Conservation (phyloP, 768 basidiomycete genomes). For the Panaeolus papilionaceus region DNA sequence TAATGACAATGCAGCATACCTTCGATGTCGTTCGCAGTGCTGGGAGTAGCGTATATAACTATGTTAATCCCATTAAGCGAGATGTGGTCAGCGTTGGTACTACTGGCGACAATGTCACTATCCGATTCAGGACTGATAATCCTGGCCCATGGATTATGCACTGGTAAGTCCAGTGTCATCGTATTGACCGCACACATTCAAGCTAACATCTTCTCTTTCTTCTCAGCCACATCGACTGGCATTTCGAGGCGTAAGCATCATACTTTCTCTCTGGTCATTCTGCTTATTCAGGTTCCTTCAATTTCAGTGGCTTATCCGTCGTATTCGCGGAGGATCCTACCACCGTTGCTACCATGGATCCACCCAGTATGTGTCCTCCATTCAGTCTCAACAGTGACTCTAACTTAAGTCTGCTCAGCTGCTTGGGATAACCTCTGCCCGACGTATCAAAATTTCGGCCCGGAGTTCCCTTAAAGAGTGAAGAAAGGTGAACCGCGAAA, state of each 20-base stretch:
- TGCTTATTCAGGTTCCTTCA: too few relatives aligned
- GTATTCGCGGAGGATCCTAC: slow-evolving; percentile 13
- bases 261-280: not conserved
- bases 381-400: too few relatives aligned
- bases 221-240: slow-evolving; percentile 23
- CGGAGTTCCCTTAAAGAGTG: not conserved
- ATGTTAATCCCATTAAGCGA: slow-evolving; percentile 28
- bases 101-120: slow-evolving; percentile 41
- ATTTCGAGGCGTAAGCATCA: slow-evolving; percentile 5
- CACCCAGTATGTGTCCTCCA: not conserved
- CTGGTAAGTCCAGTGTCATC: slow-evolving; percentile 40
- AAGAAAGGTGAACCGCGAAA: not conserved
- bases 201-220: too few relatives aligned
- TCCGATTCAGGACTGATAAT: slow-evolving; percentile 55
- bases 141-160: slow-evolving; percentile 55
- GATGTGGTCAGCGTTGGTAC: slow-evolving; percentile 41
- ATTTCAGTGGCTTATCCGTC: not conserved
- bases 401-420: not conserved
- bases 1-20: not conserved
- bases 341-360: not conserved
- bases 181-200: slow-evolving; percentile 42
- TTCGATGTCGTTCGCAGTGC: slow-evolving; percentile 12
- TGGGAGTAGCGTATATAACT: not conserved
- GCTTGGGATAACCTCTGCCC: slow-evolving; percentile 14
- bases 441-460: slow-evolving; percentile 8